A percentile compares a stretch with the other conserved stretches of the same genome.
These are phyloP conservation scores for Dothiorella sarmentorum DNA, from an alignment of 2,329 filamentous ascomycete genomes.

Conservation along the genomic window DNA sequence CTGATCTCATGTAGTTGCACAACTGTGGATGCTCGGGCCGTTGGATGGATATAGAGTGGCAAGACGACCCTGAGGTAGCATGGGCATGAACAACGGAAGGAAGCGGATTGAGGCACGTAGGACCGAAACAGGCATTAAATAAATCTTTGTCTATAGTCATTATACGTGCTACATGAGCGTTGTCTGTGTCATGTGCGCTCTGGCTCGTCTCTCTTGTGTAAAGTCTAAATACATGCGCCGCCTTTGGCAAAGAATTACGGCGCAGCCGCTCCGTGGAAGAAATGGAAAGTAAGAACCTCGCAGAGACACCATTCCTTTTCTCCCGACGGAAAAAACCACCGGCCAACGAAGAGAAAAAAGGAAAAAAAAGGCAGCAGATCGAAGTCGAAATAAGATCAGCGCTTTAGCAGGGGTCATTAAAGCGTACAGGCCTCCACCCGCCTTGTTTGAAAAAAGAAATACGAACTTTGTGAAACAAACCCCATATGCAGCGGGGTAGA, in stretches of 20 bases:
- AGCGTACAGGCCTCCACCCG: conserved; percentile 2
- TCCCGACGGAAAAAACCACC: background rate
- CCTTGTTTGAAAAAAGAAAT: background rate
- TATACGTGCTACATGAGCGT: conserved; percentile 6
- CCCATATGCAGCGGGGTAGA: background rate
- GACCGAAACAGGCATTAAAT: background rate
- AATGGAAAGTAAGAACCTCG: background rate
- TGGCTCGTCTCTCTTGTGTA: background rate
- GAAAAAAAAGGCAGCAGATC: background rate
- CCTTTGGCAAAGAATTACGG: background rate
- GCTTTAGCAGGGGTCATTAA: background rate
- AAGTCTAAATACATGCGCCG: background rate
- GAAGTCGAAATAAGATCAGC: background rate
- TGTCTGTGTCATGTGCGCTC: background rate
- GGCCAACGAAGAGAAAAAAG: background rate
- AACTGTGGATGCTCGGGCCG: too few species aligned
- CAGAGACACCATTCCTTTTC: background rate
- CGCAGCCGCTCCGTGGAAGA: background rate
- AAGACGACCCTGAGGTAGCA: too few species aligned
- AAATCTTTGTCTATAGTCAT: background rate
- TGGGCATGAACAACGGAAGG: too few species aligned
- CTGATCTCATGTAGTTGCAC: too few species aligned
- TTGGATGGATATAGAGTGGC: too few species aligned
- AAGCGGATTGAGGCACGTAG: background rate
- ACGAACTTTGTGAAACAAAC: conserved; percentile 4